These are phyloP conservation scores for Calonectria multiphialidica DNA, from an alignment of 2,329 filamentous ascomycete species.

Conservation along the genomic window DNA sequence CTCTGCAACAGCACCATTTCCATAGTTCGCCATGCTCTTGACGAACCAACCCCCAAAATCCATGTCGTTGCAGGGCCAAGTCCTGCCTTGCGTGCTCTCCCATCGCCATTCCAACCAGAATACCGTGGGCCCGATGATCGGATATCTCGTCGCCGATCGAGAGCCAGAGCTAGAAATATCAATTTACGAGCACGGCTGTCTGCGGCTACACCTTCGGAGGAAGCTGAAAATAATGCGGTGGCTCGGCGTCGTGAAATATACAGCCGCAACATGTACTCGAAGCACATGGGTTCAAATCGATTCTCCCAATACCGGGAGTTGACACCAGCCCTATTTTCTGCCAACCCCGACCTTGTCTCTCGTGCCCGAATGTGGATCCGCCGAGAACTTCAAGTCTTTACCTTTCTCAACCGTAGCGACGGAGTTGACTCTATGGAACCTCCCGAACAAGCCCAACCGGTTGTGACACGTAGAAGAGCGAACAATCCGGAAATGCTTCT, in stretches of 20 bases:
- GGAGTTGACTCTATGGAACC: constrained; percentile 28
- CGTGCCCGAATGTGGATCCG: constrained; percentile 86
- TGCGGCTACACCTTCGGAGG: constrained; percentile 9
- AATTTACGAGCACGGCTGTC: neutral
- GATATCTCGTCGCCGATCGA: constrained; percentile 17
- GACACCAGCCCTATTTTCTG: constrained; percentile 73
- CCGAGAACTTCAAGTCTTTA: constrained; percentile 86
- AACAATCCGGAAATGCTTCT: constrained; percentile 87
- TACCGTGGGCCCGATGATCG: neutral
- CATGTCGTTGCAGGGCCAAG: constrained; percentile 67
- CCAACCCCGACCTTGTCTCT: constrained; percentile 76
- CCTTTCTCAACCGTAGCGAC: constrained; percentile 68
- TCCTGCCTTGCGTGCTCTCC: constrained; percentile 51
- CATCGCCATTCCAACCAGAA: neutral
- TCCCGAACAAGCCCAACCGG: constrained; percentile 12
- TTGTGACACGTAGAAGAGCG: constrained; percentile 52
- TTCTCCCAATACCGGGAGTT: constrained; percentile 82
- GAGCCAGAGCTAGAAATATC: neutral
- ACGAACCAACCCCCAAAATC: constrained; percentile 54
- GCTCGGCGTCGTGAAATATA: constrained; percentile 79
- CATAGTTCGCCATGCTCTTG: constrained; percentile 75
- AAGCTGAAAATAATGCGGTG: constrained; percentile 26
- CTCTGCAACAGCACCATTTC: constrained; percentile 74
- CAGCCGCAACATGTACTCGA: constrained; percentile 76
- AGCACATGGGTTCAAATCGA: constrained; percentile 85